Evolutionary conservation across 164 flowering plant species (phyloP).

Genomic region (Berberis thunbergii): DNA sequence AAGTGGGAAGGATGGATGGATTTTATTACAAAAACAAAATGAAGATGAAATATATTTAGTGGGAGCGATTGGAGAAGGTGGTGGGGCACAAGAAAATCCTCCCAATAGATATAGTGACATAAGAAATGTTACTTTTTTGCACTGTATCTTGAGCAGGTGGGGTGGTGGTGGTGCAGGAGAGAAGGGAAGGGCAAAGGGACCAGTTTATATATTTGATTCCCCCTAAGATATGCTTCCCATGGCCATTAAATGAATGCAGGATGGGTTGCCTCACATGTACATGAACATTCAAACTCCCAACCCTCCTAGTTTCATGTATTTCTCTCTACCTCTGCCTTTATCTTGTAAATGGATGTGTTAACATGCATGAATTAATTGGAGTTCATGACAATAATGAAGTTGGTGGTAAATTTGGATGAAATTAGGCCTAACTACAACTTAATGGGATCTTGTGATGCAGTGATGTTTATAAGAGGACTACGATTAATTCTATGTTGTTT

Average conservation of each 20-base stretch:
- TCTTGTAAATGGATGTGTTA: no score
- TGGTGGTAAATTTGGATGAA: no score
- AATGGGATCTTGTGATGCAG: no score
- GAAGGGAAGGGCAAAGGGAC: slow-evolving; percentile 5
- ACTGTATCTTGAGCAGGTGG: slow-evolving; percentile 21
- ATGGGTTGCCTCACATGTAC: no score
- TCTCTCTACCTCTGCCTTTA: no score
- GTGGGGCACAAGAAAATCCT: slow-evolving; percentile 21
- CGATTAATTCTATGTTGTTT: no score
- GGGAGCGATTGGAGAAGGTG: neutral
- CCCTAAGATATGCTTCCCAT: slow-evolving; percentile 38
- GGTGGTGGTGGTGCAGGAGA: slow-evolving; percentile 7
- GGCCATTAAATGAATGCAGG: slow-evolving; percentile 9
- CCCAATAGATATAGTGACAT: slow-evolving; percentile 23
- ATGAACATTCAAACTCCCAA: no score
- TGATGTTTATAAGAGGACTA: no score
- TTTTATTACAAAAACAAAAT: neutral
- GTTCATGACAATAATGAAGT: no score
- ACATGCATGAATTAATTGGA: no score
- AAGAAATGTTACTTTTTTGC: slow-evolving; percentile 6
- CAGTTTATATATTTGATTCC: slow-evolving; percentile 18
- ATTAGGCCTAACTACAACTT: no score
- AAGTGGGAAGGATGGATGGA: neutral
- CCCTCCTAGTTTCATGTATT: no score
- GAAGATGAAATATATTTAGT: neutral